Evolutionary conservation across 2,329 filamentous ascomycete species (phyloP).

Genomic region (Myriosclerotinia curreyana): DNA sequence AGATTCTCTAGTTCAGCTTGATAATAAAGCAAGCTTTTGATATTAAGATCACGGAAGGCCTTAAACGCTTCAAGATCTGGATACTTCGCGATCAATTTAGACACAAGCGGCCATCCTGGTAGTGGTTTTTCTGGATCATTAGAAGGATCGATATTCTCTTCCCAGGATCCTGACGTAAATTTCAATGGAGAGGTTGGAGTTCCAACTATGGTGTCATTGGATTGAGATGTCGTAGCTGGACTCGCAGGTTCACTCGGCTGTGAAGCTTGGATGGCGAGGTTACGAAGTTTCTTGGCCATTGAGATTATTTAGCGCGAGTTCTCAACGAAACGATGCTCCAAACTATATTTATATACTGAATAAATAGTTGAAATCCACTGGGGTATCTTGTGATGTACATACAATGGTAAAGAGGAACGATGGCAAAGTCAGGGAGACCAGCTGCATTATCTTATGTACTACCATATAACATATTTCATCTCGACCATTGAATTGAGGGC

Average conservation of each 20-base stretch:
- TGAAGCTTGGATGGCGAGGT: neutral
- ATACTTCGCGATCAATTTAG: constrained; percentile 17
- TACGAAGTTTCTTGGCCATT: constrained; percentile 2
- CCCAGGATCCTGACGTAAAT: neutral
- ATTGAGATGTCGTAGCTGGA: neutral
- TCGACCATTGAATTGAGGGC: neutral
- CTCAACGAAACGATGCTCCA: neutral
- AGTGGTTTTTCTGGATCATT: constrained; percentile 9
- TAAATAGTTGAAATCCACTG: neutral
- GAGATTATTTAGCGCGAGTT: neutral
- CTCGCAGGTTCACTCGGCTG: neutral
- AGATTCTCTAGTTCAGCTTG: constrained; percentile 25
- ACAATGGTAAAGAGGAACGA: neutral
- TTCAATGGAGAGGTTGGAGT: neutral
- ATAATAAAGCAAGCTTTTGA: constrained; percentile 31
- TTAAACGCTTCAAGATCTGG: constrained; percentile 26
- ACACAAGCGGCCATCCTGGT: constrained; percentile 24
- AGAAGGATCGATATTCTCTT: neutral
- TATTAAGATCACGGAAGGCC: constrained; percentile 25
- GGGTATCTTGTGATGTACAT: neutral
- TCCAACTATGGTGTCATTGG: neutral
- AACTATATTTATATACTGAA: neutral
- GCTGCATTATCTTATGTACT: neutral
- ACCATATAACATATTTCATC: neutral
- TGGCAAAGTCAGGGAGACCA: neutral